phyloP scores from a whole-genome alignment of 805 yeast species.

The Ogataea nitratoaversa region DNA sequence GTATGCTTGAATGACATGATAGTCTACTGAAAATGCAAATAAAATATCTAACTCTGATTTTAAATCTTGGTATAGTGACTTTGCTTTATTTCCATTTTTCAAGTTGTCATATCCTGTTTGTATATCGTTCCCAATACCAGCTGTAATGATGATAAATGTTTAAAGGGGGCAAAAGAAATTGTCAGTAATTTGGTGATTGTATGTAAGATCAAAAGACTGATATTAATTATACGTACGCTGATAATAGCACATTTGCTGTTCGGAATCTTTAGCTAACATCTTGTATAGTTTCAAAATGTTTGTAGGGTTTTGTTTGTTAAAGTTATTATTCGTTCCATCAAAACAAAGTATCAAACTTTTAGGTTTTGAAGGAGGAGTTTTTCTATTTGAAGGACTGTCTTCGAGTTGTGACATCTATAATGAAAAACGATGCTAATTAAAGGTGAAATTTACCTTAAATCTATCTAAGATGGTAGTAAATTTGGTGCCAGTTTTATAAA shows the following conservation, averaged over 20 bases:
- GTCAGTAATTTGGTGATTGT: background rate
- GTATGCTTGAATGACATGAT: constrained; percentile 57
- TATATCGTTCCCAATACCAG: constrained; percentile 59
- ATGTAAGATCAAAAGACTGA: background rate
- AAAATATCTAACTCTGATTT: constrained; percentile 23
- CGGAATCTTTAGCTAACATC: constrained; percentile 43
- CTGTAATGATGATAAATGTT: constrained; percentile 13
- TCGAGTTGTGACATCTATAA: too few relatives aligned
- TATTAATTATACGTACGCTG: constrained; percentile 36
- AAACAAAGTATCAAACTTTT: constrained; percentile 53
- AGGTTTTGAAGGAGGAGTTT: constrained; percentile 1
- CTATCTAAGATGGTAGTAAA: too few relatives aligned
- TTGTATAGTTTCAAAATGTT: constrained; percentile 51
- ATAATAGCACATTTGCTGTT: constrained; percentile 52
- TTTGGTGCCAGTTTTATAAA: too few relatives aligned
- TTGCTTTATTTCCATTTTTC: constrained; percentile 17
- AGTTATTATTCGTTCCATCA: constrained; percentile 60
- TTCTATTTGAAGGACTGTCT: background rate
- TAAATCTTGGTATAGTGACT: constrained; percentile 10
- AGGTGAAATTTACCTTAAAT: too few relatives aligned
- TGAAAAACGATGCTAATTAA: too few relatives aligned
- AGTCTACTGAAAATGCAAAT: constrained; percentile 51
- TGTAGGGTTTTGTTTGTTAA: constrained; percentile 51
- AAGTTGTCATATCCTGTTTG: constrained; percentile 34
- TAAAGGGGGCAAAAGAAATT: background rate